Evolutionary conservation across 345 rosid species (phyloP), one percentile per base, ranked within the genome.

Genomic region (Euphorbia tirucalli): DNA sequence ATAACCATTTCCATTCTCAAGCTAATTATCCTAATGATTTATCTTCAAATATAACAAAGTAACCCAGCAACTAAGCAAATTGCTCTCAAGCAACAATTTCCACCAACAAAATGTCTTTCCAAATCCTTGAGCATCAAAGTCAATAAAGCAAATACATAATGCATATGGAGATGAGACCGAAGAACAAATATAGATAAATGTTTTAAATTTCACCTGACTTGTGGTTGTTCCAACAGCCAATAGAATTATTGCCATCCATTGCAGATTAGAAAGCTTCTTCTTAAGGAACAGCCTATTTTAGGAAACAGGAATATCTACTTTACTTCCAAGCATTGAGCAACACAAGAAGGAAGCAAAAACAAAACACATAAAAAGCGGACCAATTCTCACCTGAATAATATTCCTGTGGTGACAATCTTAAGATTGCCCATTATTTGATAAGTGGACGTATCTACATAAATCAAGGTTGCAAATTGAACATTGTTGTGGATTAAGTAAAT

Each of bases 341-440:
- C 59, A 22, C 7, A 19, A n/a, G 3, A 52, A 55, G 59, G 28
- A 55, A 22, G 13, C 18, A 50, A 6, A 55, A 55, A 55, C 59
- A 22, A 55, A 55, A 55, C 28, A 21, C 30, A 9, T 1, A 55
- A 22, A 10, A 22, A 52, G 15, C 27, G 15, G 13, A 22, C 13
- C 11, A 32, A 8, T 9, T 61, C 5, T 22, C 35, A 95, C 99
- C 99, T 95, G 81, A 92, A 95, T 18, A 95, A 78, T 64, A 95
- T 79, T 46, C 87, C 98, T 44, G 99, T 93, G 49, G 98, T 88
- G 28, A 96, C 94, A 79, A 96, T 91, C 97, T 96, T 96, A 75
- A 96, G 77, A 84, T 96, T 96, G 6, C 99, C 98, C 98, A 96
- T 91, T 39, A 96, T 96, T 85, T 96, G 98, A 79, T 96, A 89